Evolutionary conservation across 1,284 basidiomycete genomes (phyloP), one percentile per base, ranked within the genome.

Genomic region (Ganoderma lucidum): DNA sequence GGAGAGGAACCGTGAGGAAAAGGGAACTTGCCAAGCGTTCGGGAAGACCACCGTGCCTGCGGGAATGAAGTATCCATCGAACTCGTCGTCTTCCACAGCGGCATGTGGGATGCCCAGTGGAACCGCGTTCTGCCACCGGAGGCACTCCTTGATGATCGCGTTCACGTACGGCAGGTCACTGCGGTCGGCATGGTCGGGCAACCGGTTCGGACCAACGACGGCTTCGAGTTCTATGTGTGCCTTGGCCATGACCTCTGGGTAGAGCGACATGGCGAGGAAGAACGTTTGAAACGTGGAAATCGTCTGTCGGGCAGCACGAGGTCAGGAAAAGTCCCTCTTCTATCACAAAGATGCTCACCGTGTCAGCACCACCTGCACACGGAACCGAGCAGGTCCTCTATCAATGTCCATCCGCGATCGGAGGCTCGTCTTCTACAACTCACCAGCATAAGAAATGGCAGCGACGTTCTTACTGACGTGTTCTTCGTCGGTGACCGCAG

Each of bases 41-140:
- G 58, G 75, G 62, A 67, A 75, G 74, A 66, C 74, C 56, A 73
- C 74, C 2, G 75, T 71, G 4, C 74, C 65, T 58, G 79, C 78
- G 0, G 79, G 75, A 23, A 73, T 71, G 56, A 71, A 68, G 59
- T 73, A 72, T 2, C 72, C 72, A 14, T 70, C 67, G 62, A 62
- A 78, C 70, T 68, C 73, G 72, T 77, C 67, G 55, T 70, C 71
- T 42, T 66, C 68, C 1, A 71, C 28, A 8, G 65, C 66, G 3
- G 55, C 35, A 28, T 71, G 72, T 14, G 72, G 70, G 53, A 73
- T 62, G 48, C 70, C 48, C 1, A 73, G 58, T 5, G 72, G 70
- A 4, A 64, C 44, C 4, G 68, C 69, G 61, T 67, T 70, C 42
- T 70, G 72, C 70, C 70, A 73, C 15, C 72, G 68, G 10, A 73